phyloP scores from a whole-genome alignment of 2,329 filamentous ascomycete species.

The Metarhizium humberi region DNA sequence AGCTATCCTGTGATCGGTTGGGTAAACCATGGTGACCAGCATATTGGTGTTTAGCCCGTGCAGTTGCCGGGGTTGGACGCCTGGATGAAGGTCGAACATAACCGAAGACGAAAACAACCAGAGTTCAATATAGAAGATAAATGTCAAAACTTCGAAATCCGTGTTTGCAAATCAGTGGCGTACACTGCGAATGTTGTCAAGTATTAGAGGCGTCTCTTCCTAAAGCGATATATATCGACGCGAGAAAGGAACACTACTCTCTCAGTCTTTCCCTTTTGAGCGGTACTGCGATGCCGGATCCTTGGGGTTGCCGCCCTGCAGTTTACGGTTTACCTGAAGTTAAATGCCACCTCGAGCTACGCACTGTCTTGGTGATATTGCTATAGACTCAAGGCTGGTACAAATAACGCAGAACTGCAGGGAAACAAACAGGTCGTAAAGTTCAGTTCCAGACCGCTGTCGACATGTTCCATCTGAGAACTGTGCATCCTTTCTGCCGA shows the following conservation, averaged over 20 bases:
- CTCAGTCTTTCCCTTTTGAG: background rate
- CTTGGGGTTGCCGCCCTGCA: background rate
- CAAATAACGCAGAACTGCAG: background rate
- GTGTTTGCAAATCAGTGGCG: background rate
- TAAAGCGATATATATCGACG: background rate
- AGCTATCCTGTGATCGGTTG: constrained; percentile 3
- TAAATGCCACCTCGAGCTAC: background rate
- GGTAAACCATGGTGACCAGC: constrained; percentile 7
- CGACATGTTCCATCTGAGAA: background rate
- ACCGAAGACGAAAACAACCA: background rate
- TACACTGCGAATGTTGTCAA: background rate
- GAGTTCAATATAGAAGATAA: background rate
- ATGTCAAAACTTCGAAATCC: background rate
- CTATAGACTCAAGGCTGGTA: background rate
- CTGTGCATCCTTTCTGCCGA: background rate
- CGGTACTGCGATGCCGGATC: background rate
- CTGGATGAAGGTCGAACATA: background rate
- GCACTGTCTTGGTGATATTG: background rate
- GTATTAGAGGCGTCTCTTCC: background rate
- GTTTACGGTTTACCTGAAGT: constrained; percentile 2
- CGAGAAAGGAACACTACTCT: background rate
- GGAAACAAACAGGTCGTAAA: background rate
- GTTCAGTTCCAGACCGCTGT: background rate
- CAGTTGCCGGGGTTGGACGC: background rate
- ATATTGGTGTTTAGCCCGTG: constrained; percentile 3